Evolutionary conservation across 2,329 filamentous ascomycete genomes (phyloP), one percentile per base, ranked within the genome.

Genomic region (Pestalotiopsis sp.): DNA sequence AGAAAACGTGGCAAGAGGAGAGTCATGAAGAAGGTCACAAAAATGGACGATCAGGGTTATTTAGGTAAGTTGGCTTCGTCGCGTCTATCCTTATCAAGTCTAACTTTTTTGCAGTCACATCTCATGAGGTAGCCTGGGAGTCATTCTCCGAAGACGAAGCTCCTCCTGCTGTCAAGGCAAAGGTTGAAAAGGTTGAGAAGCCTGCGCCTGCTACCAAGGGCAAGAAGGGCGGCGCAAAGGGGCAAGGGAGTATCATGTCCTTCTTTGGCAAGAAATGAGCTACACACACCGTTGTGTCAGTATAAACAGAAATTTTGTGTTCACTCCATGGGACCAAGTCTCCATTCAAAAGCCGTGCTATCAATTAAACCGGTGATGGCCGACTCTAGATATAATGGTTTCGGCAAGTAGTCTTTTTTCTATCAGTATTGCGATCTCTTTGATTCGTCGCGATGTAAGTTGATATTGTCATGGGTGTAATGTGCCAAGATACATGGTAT

Each of bases 91-190:
- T 41, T 9, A 39, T 39, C 14, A 49, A 2, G 20, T 59, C 65
- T 62, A 64, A 60, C 31, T 17, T 27, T 20, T 36, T 11, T 39
- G 17, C 56, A 70, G 77, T 79, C 11, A 79, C 77, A n/a, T 75
- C 76, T 38, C 76, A 78, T 64, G 77, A 79, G 68, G 73, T 68
- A 36, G 77, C 72, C 38, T 79, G 77, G 77, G 77, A 79, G 69
- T 79, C 77, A 14, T 79, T 79, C 69, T 79, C 77, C 9, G 77
- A 79, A 65, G 77, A 79, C 7, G 77, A 79, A 52, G 72, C 75
- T 3, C 68, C 73, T 2, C 66, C 73, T 5, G 62, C 74, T 52
- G 25, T 68, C n/a, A 77, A 76, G 67, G 52, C 70, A n/a, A 74
- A 73, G 57, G 38, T 60, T 25, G 20, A 73, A 66, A 70, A 66